Evolutionary conservation across 2,329 filamentous ascomycete genomes (phyloP).

Genomic region (Aspergillus bombycis): DNA sequence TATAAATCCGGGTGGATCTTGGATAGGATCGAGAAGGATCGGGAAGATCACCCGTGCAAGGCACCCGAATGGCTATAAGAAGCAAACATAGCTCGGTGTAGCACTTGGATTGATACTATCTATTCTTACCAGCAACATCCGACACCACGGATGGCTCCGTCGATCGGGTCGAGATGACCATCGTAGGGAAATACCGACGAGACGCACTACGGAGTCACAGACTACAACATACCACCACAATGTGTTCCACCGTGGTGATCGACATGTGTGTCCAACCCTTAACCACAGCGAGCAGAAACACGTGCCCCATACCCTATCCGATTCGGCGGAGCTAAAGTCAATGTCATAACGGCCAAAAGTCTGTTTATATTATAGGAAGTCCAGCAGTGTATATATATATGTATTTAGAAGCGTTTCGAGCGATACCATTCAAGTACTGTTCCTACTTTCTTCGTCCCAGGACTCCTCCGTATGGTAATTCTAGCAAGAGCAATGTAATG

Average conservation of each 20-base stretch:
- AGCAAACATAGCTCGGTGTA: background rate
- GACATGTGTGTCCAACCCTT: background rate
- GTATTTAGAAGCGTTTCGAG: background rate
- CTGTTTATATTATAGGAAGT: background rate
- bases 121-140: background rate
- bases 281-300: background rate
- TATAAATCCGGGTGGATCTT: slow-evolving; percentile 20
- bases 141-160: background rate
- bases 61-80: slow-evolving; percentile 14
- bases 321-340: background rate
- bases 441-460: background rate
- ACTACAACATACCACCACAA: background rate
- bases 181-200: too few relatives aligned
- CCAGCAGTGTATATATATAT: background rate
- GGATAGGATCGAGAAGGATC: slow-evolving; percentile 16
- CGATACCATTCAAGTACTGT: background rate
- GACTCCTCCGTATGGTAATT: background rate
- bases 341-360: background rate
- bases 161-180: background rate
- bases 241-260: too few relatives aligned
- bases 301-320: background rate
- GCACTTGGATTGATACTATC: background rate
- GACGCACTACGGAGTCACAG: background rate
- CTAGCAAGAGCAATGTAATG: background rate
- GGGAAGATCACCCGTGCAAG: slow-evolving; percentile 13